Conservation (phyloP, 2,329 filamentous ascomycete genomes). For the Aspergillus brasiliensis region DNA sequence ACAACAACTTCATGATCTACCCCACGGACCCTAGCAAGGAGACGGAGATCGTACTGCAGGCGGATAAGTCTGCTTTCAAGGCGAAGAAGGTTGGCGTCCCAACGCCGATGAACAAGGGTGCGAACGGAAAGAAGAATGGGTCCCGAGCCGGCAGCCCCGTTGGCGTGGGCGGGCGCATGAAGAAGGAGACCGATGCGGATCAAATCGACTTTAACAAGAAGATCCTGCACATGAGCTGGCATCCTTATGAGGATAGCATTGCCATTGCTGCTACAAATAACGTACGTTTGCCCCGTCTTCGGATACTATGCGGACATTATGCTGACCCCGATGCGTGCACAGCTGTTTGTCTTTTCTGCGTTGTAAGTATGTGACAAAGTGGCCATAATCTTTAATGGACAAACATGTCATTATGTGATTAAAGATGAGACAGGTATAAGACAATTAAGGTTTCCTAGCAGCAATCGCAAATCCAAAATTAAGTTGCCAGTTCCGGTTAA, state of each 20-base stretch:
- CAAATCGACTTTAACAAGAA: constrained; percentile 99
- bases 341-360: constrained; percentile 80
- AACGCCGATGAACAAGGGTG: constrained; percentile 83
- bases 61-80: constrained; percentile 99
- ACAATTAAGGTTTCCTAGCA: constrained; percentile 26
- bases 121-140: constrained; percentile 77
- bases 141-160: constrained; percentile 88
- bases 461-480: constrained; percentile 25
- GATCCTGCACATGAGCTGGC: constrained; percentile 99
- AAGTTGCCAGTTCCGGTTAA: constrained; percentile 27
- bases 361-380: constrained; percentile 50
- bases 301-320: not conserved
- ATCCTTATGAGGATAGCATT: constrained; percentile 99
- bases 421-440: constrained; percentile 15
- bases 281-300: constrained; percentile 61
- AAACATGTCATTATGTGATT: constrained; percentile 24
- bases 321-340: constrained; percentile 19
- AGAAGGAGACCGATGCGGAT: constrained; percentile 97
- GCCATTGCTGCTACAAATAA: constrained; percentile 99
- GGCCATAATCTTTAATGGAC: constrained; percentile 27
- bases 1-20: constrained; percentile 99
- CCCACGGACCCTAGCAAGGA: constrained; percentile 95
- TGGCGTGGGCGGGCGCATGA: constrained; percentile 88
- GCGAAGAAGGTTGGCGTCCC: constrained; percentile 99
- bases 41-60: constrained; percentile 94